phyloP scores from a whole-genome alignment of 148 eudicot species.

The Talinum fruticosum region DNA sequence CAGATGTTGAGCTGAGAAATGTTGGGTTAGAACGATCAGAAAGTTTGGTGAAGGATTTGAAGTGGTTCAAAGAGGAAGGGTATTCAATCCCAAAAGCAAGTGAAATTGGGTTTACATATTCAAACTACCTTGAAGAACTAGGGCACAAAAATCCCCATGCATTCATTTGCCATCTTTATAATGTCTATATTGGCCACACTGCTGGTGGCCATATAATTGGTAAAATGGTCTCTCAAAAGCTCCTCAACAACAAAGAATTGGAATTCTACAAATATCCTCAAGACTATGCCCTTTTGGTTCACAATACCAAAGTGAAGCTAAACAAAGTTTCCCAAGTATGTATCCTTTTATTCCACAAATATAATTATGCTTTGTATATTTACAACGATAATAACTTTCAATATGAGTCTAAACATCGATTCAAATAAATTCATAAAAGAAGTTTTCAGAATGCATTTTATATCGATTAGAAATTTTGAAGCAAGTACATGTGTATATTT shows the following conservation, averaged over 20 bases:
- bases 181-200: conserved; percentile 72
- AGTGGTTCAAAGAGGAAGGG: conserved; percentile 94
- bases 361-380: no score
- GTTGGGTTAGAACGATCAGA: conserved; percentile 85
- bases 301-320: conserved; percentile 82
- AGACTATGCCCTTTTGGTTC: conserved; percentile 65
- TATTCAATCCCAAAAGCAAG: conserved; percentile 80
- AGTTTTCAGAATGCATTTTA: no score
- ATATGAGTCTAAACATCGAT: no score
- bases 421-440: no score
- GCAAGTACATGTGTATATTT: no score
- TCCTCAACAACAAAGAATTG: conserved; percentile 65
- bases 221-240: conserved; percentile 83
- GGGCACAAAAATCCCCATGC: conserved; percentile 81
- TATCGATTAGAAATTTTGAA: no score
- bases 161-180: conserved; percentile 86
- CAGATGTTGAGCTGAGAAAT: conserved; percentile 87
- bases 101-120: conserved; percentile 67
- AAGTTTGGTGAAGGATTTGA: conserved; percentile 63
- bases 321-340: conserved; percentile 85
- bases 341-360: background rate
- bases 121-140: conserved; percentile 58
- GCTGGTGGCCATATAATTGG: conserved; percentile 99
- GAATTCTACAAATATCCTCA: conserved; percentile 96
- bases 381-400: no score